These are phyloP conservation scores for Fusarium siculi DNA, from an alignment of 2,329 filamentous ascomycete species.

Conservation along the genomic window DNA sequence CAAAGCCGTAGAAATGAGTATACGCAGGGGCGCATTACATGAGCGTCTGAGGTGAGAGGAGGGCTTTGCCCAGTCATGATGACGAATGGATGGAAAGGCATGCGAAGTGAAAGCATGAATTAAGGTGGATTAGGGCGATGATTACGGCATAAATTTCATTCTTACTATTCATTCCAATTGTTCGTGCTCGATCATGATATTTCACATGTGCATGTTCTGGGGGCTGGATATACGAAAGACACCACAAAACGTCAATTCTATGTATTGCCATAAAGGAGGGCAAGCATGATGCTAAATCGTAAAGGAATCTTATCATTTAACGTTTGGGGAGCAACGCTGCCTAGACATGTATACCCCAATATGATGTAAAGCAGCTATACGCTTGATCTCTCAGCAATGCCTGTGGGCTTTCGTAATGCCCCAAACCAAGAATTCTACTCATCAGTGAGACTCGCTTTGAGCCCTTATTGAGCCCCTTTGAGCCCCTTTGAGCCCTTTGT, in stretches of 20 bases:
- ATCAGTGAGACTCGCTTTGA: background rate
- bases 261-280: background rate
- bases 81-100: constrained; percentile 5
- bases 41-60: background rate
- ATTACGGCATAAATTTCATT: constrained; percentile 30
- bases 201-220: background rate
- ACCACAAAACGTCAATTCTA: background rate
- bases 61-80: constrained; percentile 8
- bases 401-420: background rate
- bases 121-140: constrained; percentile 11
- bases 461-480: background rate
- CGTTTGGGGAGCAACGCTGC: no score
- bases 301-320: background rate
- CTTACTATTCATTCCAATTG: constrained; percentile 6
- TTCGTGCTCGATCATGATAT: background rate
- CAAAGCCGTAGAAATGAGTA: constrained; percentile 5
- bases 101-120: constrained; percentile 2
- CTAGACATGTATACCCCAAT: background rate
- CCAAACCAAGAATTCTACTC: background rate
- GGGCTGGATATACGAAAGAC: background rate
- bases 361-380: background rate
- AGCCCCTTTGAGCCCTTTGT: background rate
- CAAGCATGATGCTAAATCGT: background rate
- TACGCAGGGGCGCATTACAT: constrained; percentile 11
- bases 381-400: background rate